Percentiles rank a stretch among this genome's conserved stretches.
phyloP scores from a whole-genome alignment of 495 filamentous ascomycete species.

The Delitschia confertaspora region DNA sequence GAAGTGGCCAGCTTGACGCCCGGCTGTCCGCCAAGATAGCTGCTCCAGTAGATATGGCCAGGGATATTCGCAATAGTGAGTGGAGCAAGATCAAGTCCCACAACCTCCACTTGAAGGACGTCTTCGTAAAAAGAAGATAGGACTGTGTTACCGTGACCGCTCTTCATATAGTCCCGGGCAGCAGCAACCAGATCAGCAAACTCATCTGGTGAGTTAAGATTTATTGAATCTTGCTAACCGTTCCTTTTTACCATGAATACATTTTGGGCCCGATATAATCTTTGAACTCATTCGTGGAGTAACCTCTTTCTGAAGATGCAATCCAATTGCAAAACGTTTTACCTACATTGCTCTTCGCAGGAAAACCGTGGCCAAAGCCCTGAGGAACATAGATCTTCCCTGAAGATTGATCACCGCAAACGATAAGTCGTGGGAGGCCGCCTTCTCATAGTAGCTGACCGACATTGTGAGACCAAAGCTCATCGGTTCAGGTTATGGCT shows the following conservation, averaged over 20 bases:
- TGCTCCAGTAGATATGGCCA: constrained; percentile 12
- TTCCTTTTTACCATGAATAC: constrained; percentile 8
- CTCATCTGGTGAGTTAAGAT: constrained; percentile 7
- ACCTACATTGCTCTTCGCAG: constrained; percentile 11
- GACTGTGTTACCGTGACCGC: background rate
- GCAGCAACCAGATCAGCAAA: constrained; percentile 13
- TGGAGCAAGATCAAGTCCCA: constrained; percentile 10
- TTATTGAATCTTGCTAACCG: constrained; percentile 7
- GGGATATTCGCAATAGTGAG: constrained; percentile 23
- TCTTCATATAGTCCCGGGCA: constrained; percentile 11
- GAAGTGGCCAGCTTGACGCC: constrained; percentile 3
- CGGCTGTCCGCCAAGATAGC: background rate
- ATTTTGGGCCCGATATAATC: constrained; percentile 11
- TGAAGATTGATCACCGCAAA: constrained; percentile 23
- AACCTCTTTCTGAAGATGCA: constrained; percentile 4
- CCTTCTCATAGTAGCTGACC: constrained; percentile 8
- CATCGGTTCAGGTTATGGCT: too few species aligned
- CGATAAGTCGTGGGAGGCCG: constrained; percentile 17
- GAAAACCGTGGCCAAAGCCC: constrained; percentile 14
- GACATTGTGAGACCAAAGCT: constrained; percentile 17
- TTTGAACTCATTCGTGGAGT: constrained; percentile 2
- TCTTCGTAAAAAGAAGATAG: constrained; percentile 19
- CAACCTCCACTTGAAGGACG: constrained; percentile 10
- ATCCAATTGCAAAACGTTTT: constrained; percentile 21
- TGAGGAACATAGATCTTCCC: constrained; percentile 21